Percentiles rank a stretch among this genome's conserved stretches.
phyloP scores from a whole-genome alignment of 1,139 yeast species.

The Debaryomyces singareniensis region DNA sequence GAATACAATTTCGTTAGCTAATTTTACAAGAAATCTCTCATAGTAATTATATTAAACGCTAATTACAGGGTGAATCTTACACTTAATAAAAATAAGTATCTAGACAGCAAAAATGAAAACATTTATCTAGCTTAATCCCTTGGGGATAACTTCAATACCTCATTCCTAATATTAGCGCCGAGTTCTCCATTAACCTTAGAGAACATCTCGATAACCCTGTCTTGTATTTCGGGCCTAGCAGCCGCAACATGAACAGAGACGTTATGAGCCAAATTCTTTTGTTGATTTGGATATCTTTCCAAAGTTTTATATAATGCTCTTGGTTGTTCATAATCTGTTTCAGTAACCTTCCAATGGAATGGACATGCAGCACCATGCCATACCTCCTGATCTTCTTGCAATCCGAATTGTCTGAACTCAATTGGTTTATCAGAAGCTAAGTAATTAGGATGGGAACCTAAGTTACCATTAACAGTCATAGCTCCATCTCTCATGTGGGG shows the following conservation, averaged over 20 bases:
- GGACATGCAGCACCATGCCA: slow-evolving; percentile 88
- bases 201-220: slow-evolving; percentile 74
- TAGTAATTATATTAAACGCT: too few relatives aligned
- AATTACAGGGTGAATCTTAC: slow-evolving; percentile 2
- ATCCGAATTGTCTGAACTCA: slow-evolving; percentile 36
- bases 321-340: slow-evolving; percentile 67
- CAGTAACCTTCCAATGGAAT: slow-evolving; percentile 80
- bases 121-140: slow-evolving; percentile 25
- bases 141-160: slow-evolving; percentile 51
- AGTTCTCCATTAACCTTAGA: slow-evolving; percentile 64
- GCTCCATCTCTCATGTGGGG: slow-evolving; percentile 84
- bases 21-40: too few relatives aligned
- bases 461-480: slow-evolving; percentile 78
- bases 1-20: too few relatives aligned
- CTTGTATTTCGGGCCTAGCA: slow-evolving; percentile 75
- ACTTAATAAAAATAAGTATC: slow-evolving; percentile 1
- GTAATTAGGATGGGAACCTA: slow-evolving; percentile 81
- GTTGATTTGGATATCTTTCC: slow-evolving; percentile 73
- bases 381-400: slow-evolving; percentile 67
- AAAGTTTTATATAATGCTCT: slow-evolving; percentile 64
- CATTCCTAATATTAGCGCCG: slow-evolving; percentile 54
- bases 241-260: slow-evolving; percentile 66
- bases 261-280: slow-evolving; percentile 77
- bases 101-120: slow-evolving; percentile 1
- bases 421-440: slow-evolving; percentile 54